Base-by-base conservation (phyloP, 345 rosid species). In the Diplotaxis tenuifolia region DNA sequence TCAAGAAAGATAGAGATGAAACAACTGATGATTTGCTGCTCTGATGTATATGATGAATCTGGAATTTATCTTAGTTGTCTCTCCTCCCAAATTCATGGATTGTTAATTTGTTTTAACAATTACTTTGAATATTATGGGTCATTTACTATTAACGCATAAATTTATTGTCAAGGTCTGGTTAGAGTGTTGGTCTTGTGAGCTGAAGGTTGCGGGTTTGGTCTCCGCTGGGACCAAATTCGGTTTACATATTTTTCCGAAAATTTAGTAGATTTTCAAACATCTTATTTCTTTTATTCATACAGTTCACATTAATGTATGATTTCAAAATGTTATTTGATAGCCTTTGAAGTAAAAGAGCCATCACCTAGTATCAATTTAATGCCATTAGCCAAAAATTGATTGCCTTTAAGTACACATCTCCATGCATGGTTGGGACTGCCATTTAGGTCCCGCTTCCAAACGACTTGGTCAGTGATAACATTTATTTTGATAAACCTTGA, bases 161-260 rank as follows among this genome's bases (percentile, higher is more conserved):
- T 6, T 2, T 0, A 0, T 0, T 1, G 22, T 4, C 0, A 32
- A 11, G 92, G 89, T 93, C 98, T 89, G 98, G 96, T 89, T 91
- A 91, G 97, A 91, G 97, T 96, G 91, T 91, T 91, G 98, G 95
- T 91, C 95, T 91, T 88, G 86, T 91, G 95, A 91, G 97, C 92
- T 92, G 90, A 90, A 88, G 83, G 96, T 88, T 89, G 90, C 94
- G 90, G 87, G 89, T 90, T 88, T 89, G 96, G 87, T 83, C 90
- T 90, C 87, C 92, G 94, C 94, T 85, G 90, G 90, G 89, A 90
- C 86, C 93, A 85, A 32, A 5, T 5, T 16, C 8, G 0, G 12
- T 5, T n/a, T 1, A 6, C 1, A 5, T 57, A 14, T 57, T n/a
- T 57, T 57, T 57, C 0, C 21, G 2, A 55, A 25, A 23, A 25